Evolutionary conservation across 805 yeast genomes (phyloP).

Genomic region (Citeromyces matritensis): DNA sequence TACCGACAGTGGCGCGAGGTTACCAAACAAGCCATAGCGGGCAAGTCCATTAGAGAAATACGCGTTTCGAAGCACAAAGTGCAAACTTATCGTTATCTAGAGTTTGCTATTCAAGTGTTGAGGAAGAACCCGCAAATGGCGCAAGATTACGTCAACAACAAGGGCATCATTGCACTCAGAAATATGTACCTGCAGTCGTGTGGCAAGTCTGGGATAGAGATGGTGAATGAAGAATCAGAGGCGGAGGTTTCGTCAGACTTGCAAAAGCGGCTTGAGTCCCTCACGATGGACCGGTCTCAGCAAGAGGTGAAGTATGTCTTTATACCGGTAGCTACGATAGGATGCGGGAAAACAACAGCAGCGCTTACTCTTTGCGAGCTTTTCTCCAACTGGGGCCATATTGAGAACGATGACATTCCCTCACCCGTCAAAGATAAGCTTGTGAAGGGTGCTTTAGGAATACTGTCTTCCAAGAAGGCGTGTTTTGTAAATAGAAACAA

Average conservation of each 20-base stretch:
- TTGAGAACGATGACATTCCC: conserved; percentile 69
- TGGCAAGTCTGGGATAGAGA: conserved; percentile 45
- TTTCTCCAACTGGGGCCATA: conserved; percentile 51
- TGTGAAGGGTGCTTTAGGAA: conserved; percentile 27
- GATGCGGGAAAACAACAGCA: conserved; percentile 90
- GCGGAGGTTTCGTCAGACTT: conserved; percentile 15
- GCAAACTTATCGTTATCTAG: conserved; percentile 53
- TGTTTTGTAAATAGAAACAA: conserved; percentile 79
- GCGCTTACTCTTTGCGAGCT: conserved; percentile 41
- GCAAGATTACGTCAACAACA: conserved; percentile 32
- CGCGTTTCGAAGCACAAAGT: conserved; percentile 34
- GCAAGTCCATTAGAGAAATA: conserved; percentile 16
- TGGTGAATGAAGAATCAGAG: conserved; percentile 25
- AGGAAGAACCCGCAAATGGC: conserved; percentile 27
- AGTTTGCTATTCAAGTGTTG: conserved; percentile 46
- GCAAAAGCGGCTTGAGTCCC: conserved; percentile 5
- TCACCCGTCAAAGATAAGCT: conserved; percentile 30
- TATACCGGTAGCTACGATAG: conserved; percentile 79
- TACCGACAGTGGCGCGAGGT: conserved; percentile 86
- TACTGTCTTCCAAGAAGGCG: conserved; percentile 23
- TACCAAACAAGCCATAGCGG: conserved; percentile 40
- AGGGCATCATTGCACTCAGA: conserved; percentile 65
- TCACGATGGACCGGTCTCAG: conserved; percentile 8
- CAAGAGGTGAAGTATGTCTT: conserved; percentile 39
- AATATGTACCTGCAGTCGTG: conserved; percentile 39